Evolutionary conservation across 1,139 yeast genomes (phyloP).

Genomic region (Candida smagusa): DNA sequence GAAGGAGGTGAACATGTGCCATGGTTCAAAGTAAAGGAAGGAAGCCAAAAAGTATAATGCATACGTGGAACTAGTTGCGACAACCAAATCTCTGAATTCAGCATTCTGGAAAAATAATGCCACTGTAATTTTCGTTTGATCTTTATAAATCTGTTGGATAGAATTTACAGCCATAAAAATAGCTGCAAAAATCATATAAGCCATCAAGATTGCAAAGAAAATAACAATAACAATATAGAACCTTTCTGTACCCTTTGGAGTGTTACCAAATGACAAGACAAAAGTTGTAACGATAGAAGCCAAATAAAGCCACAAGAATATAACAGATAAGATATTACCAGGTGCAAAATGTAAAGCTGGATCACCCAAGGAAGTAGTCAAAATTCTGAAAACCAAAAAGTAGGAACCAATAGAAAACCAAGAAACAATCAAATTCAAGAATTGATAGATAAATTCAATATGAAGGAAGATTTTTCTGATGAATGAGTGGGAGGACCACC

Average conservation of each 20-base stretch:
- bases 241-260: constrained; percentile 86
- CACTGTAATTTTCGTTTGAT: constrained; percentile 33
- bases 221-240: constrained; percentile 80
- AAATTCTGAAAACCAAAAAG: constrained; percentile 74
- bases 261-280: constrained; percentile 88
- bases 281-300: constrained; percentile 89
- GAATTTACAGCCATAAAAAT: constrained; percentile 48
- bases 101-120: constrained; percentile 39
- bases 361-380: constrained; percentile 66
- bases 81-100: constrained; percentile 46
- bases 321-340: constrained; percentile 73
- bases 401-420: constrained; percentile 85
- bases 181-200: constrained; percentile 75
- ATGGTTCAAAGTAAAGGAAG: constrained; percentile 47
- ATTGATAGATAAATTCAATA: constrained; percentile 42
- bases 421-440: constrained; percentile 49
- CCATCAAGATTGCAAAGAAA: constrained; percentile 90
- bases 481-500: constrained; percentile 42
- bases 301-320: constrained; percentile 85
- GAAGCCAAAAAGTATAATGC: constrained; percentile 46
- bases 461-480: constrained; percentile 42
- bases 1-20: constrained; percentile 53
- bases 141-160: constrained; percentile 31
- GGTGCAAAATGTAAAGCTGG: constrained; percentile 56
- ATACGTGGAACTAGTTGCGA: constrained; percentile 46